A percentile compares a stretch with the other conserved stretches of the same genome.
These are phyloP conservation scores for Helicostylum pulchrum DNA, from an alignment of 192 early-diverging fungal genomes.

Conservation along the genomic window DNA sequence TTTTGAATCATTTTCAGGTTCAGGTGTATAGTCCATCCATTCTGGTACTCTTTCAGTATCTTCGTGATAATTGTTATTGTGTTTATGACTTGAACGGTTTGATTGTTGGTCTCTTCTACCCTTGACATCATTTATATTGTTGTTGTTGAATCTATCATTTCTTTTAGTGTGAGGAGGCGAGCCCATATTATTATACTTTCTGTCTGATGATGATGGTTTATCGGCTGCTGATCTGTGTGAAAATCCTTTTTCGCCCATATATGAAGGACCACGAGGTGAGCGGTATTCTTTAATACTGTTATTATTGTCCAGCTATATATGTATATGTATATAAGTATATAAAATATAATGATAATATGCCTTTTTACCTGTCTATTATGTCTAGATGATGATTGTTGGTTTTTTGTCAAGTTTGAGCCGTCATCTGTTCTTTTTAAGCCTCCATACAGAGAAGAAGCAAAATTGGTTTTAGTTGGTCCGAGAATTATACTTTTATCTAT, in stretches of 20 bases:
- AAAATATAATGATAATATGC: not conserved
- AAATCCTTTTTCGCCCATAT: conserved; percentile 32
- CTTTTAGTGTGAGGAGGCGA: not conserved
- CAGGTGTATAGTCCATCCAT: conserved; percentile 62
- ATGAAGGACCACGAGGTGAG: conserved; percentile 30
- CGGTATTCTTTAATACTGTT: conserved; percentile 31
- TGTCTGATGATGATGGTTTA: conserved; percentile 4
- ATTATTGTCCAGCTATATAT: conserved; percentile 8
- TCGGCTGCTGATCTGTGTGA: conserved; percentile 20
- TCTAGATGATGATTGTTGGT: conserved; percentile 8
- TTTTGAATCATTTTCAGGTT: conserved; percentile 35
- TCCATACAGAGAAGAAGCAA: conserved; percentile 49
- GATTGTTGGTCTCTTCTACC: not conserved
- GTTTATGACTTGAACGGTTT: not conserved
- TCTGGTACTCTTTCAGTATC: conserved; percentile 39
- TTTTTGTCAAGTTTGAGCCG: not conserved
- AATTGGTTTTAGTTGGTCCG: conserved; percentile 55
- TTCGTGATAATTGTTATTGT: not conserved
- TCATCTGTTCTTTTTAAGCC: conserved; percentile 49
- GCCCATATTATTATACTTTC: not conserved
- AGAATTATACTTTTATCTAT: conserved; percentile 48
- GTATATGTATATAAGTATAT: too few relatives aligned
- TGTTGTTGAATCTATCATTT: not conserved
- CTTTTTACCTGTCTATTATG: conserved; percentile 15
- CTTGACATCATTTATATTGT: conserved; percentile 11